A percentile compares a stretch with the other conserved stretches of the same genome.
phyloP scores from a whole-genome alignment of 768 basidiomycete species.

The Mycena metata region DNA sequence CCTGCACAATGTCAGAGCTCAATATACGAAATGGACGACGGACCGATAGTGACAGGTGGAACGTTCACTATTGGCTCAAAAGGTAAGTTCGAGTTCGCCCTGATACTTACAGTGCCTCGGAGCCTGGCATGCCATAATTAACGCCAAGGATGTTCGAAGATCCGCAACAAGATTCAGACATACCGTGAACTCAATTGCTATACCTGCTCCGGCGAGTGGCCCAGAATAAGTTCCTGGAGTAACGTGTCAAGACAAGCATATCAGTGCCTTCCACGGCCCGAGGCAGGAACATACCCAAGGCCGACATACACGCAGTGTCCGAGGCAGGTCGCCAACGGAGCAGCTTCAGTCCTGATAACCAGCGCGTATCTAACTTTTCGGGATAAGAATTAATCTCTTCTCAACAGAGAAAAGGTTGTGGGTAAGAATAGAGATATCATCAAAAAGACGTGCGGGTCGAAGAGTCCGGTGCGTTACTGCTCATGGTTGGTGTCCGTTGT shows the following conservation, averaged over 20 bases:
- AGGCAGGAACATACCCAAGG: slow-evolving; percentile 56
- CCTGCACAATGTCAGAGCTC: slow-evolving; percentile 40
- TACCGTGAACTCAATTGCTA: neutral
- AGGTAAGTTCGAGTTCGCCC: slow-evolving; percentile 61
- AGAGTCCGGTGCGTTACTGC: slow-evolving; percentile 63
- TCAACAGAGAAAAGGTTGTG: no score
- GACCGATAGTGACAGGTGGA: slow-evolving; percentile 59
- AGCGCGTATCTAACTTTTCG: slow-evolving; percentile 48
- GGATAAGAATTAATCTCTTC: no score
- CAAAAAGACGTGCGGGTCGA: slow-evolving; percentile 52
- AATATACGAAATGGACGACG: neutral
- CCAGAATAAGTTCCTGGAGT: slow-evolving; percentile 48
- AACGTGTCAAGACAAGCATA: neutral
- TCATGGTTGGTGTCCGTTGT: no score
- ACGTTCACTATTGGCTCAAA: slow-evolving; percentile 58
- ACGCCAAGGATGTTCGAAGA: no score
- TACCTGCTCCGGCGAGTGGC: neutral
- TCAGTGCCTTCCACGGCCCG: slow-evolving; percentile 55
- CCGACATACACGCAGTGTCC: slow-evolving; percentile 60
- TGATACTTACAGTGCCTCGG: slow-evolving; percentile 57
- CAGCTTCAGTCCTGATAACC: slow-evolving; percentile 56
- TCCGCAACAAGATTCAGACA: no score
- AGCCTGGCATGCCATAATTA: slow-evolving; percentile 23
- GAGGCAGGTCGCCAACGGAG: slow-evolving; percentile 55
- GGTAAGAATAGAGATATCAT: neutral